These are phyloP conservation scores for Metrosideros polymorpha DNA, from an alignment of 441 rosid species.

Conservation along the genomic window DNA sequence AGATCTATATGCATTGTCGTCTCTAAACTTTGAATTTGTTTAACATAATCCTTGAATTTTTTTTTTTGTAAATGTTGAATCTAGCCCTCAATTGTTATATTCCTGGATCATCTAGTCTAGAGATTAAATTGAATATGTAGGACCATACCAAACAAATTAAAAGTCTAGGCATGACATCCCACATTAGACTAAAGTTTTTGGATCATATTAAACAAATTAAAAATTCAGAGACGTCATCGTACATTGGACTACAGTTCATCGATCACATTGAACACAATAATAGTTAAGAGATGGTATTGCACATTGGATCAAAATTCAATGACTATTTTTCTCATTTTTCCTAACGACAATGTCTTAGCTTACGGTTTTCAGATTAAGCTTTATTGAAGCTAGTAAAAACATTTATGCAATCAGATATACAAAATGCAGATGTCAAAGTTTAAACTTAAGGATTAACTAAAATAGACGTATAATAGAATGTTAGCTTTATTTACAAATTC, in stretches of 20 bases:
- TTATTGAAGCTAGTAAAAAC: background rate
- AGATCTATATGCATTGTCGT: accelerated
- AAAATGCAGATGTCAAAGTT: background rate
- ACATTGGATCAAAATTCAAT: too few relatives aligned
- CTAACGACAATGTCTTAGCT: background rate
- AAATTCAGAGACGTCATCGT: accelerated
- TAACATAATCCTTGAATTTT: accelerated
- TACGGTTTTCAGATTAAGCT: background rate
- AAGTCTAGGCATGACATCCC: accelerated
- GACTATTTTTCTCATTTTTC: too few relatives aligned
- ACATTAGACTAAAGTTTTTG: accelerated
- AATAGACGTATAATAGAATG: background rate
- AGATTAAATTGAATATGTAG: background rate
- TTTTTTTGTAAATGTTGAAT: too few relatives aligned
- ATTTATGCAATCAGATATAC: too few relatives aligned
- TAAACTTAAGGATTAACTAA: background rate
- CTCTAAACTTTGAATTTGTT: accelerated
- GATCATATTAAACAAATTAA: accelerated
- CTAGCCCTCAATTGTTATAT: too few relatives aligned
- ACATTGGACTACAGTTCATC: background rate
- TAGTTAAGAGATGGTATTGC: too few relatives aligned
- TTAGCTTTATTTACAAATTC: background rate
- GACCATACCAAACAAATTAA: background rate
- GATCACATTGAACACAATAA: too few relatives aligned
- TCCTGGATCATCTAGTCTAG: accelerated